Evolutionary conservation across 768 basidiomycete species (phyloP), one percentile per base, ranked within the genome.

Genomic region (Glaciozyma martinii): DNA sequence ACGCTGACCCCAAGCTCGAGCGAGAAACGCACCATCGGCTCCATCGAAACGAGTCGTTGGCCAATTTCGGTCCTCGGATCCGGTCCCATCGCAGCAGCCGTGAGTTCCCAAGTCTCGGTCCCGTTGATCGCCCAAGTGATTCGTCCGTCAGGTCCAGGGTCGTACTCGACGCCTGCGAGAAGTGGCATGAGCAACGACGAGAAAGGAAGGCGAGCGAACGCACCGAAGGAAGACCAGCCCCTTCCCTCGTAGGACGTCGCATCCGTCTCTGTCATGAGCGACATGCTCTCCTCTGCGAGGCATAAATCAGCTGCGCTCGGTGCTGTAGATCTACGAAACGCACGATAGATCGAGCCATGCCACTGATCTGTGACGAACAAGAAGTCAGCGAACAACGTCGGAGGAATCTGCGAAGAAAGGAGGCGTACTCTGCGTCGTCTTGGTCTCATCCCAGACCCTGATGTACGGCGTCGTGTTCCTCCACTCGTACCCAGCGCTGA

Each of bases 111-210:
- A 0, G 86, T 81, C 72, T 82, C 77, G 46, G 79, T 66, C 8
- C 84, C 86, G 63, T 84, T 79, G 66, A 83, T 83, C 55, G 82
- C 85, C 92, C 93, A 97, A 3, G 88, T 86, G 59, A 95, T 84
- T 72, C 84, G 79, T 1, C 56, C 56, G 12, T 44, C 18, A 21
- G 87, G 9, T 54, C 71, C 71, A 10, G 67, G 67, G 29, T 58
- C 60, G 59, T 66, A 71, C 29, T 71, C 71, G 61, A 59, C 63
- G 60, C 75, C 76, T 67, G 70, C 2, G 53, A 30, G 44, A 32
- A 6, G 4, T 25, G 50, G 53, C 5, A 3, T 47, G 25, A 25
- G 29, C 50, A 25, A 16, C 27, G 15, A 16, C n/a, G 25, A 52
- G 50, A 1, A 13, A 27, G 27, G 27, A 52, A 10, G n/a, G 16